A percentile compares a stretch with the other conserved stretches of the same genome.
phyloP scores from a whole-genome alignment of 1,284 basidiomycete genomes.

The Irpex rosettiformis region DNA sequence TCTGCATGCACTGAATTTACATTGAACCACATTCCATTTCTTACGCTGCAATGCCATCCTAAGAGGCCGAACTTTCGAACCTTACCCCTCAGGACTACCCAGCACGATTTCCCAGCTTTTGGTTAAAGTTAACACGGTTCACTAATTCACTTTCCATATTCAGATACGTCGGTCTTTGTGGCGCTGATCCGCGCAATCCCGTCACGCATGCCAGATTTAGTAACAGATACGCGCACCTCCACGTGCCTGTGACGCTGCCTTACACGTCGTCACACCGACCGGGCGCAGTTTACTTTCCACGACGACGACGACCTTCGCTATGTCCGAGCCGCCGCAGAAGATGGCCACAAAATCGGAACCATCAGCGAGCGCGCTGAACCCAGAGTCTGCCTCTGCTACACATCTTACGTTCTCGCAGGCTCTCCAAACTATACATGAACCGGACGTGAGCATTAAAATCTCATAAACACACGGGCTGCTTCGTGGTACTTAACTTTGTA shows the following conservation, averaged over 20 bases:
- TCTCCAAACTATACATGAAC: slow-evolving; percentile 27
- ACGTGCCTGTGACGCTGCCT: neutral
- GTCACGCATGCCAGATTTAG: neutral
- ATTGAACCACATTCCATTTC: neutral
- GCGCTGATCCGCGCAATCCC: neutral
- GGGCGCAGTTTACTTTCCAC: neutral
- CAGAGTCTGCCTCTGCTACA: slow-evolving; percentile 26
- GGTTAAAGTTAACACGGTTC: too few species aligned
- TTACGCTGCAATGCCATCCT: neutral
- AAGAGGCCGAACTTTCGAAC: too few species aligned
- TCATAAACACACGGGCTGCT: too few species aligned
- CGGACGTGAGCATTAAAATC: slow-evolving; percentile 28
- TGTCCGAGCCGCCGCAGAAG: slow-evolving; percentile 26
- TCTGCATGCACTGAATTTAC: neutral
- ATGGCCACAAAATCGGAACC: slow-evolving; percentile 30
- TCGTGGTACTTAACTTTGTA: slow-evolving; percentile 3
- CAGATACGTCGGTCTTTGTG: neutral
- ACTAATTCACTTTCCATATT: neutral
- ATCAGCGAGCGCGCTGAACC: slow-evolving; percentile 27
- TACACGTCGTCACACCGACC: neutral
- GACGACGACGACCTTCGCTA: neutral
- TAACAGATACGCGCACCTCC: neutral
- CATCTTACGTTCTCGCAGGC: slow-evolving; percentile 27
- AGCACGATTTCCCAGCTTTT: too few species aligned
- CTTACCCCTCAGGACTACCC: too few species aligned